Base-by-base conservation (phyloP, 2,329 filamentous ascomycete genomes). In the Aspergillus flavus region DNA sequence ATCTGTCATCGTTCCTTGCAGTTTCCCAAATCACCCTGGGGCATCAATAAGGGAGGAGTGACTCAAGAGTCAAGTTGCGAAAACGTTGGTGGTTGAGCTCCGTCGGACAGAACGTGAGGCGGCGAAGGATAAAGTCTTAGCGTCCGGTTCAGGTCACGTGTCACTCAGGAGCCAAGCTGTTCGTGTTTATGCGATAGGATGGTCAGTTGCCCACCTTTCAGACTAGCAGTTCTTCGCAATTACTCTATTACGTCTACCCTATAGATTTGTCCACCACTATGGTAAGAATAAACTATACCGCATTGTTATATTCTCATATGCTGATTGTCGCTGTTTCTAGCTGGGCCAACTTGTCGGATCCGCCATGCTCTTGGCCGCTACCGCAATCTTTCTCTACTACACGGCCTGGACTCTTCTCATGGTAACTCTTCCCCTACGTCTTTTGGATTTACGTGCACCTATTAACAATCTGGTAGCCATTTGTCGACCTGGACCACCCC, bases 351-450 rank as follows among this genome's bases (percentile, higher is more conserved):
- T 91, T 70, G 85, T 91, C 71, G 90, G 90, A 81, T 85, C 90
- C 80, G 87, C 85, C 79, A 92, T 92, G 90, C 88, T 92, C 78
- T 83, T 91, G 79, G 84, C 86, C 83, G 89, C 90, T 73, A 89
- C 89, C 69, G 84, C 85, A 73, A 87, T 92, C 77, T 92, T 92
- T 79, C 83, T 91, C 73, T 99, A 99, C 87, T 99, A 99, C 84
- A 95, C 93, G 68, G 87, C 97, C 80, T 99, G 95, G 95, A 97
- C 95, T 32, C 86, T 99, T 68, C 86, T 98, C 70, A 98, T 99
- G 92, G 95, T 97, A 87, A 63, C 81, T 73, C 55, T 54, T 39
- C 55, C 32, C 59, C 21, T 48, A 16, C 11, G 23, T 28, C 23
- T 54, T 30, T 54, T n/a, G 57, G 41, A 54, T 45, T 48, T 41